phyloP scores from a whole-genome alignment of 2,329 filamentous ascomycete species.

The Dothideomycetes sp. region DNA sequence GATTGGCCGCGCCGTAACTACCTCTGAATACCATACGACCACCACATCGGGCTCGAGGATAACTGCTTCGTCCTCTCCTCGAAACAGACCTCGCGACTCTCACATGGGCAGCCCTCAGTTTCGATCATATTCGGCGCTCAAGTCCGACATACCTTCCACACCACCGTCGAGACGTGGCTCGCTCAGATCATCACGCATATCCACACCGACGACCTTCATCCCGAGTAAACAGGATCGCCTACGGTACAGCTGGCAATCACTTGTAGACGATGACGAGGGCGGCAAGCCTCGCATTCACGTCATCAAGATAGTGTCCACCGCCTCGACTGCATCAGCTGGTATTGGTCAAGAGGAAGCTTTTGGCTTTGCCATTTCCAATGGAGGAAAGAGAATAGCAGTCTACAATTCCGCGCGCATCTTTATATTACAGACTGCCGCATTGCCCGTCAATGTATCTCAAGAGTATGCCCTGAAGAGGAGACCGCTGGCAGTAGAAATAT shows the following conservation, averaged over 20 bases:
- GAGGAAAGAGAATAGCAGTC: conserved; percentile 62
- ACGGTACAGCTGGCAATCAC: conserved; percentile 26
- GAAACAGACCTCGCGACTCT: not conserved
- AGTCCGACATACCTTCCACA: conserved; percentile 5
- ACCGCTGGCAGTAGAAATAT: conserved; percentile 65
- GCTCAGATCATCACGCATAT: conserved; percentile 7
- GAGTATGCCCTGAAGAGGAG: conserved; percentile 71
- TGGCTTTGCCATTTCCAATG: conserved; percentile 69
- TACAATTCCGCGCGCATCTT: conserved; percentile 81
- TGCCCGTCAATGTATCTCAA: conserved; percentile 48
- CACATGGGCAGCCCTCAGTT: not conserved
- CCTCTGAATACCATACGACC: no score
- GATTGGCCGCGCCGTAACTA: conserved; percentile 8
- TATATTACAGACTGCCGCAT: conserved; percentile 56
- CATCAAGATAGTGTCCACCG: conserved; percentile 72
- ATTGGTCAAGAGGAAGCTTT: conserved; percentile 57
- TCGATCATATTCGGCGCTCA: conserved; percentile 1
- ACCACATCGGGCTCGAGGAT: no score
- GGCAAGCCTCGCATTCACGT: conserved; percentile 32
- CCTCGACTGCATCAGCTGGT: conserved; percentile 62
- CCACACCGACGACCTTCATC: conserved; percentile 10
- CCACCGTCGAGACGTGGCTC: conserved; percentile 9
- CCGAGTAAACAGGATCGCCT: conserved; percentile 19
- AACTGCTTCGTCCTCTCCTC: no score
- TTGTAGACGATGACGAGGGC: conserved; percentile 22